Conservation (phyloP, 352 stramenopile species). For the Aphanomyces cochlioides region DNA sequence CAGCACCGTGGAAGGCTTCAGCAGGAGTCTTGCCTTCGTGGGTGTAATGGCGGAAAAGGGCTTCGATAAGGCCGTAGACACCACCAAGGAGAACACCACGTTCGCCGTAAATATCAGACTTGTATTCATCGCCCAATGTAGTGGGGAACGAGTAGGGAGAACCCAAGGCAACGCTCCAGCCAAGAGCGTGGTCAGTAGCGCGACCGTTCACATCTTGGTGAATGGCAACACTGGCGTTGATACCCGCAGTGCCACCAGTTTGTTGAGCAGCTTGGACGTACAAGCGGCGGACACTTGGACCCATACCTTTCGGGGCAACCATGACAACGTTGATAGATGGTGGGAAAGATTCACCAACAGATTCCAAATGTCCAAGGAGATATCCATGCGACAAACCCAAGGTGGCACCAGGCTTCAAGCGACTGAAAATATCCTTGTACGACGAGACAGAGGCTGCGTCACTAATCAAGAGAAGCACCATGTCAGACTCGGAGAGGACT, state of each 20-base stretch:
- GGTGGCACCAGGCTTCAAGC: conserved; percentile 94
- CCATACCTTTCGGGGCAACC: conserved; percentile 98
- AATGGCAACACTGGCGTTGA: conserved; percentile 96
- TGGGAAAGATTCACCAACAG: conserved; percentile 93
- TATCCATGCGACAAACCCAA: conserved; percentile 97
- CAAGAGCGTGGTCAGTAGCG: conserved; percentile 93
- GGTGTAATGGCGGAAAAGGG: conserved; percentile 96
- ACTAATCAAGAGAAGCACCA: conserved; percentile 97
- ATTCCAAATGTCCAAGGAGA: conserved; percentile 95
- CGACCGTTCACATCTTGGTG: conserved; percentile 93
- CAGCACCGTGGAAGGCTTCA: conserved; percentile 94
- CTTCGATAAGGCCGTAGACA: conserved; percentile 97
- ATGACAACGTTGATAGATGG: conserved; percentile 98
- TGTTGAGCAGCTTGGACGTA: conserved; percentile 98
- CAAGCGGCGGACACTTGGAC: conserved; percentile 92
- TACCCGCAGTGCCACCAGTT: conserved; percentile 89
- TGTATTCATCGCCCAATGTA: conserved; percentile 95
- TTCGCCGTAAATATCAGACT: conserved; percentile 98
- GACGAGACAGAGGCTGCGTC: conserved; percentile 93
- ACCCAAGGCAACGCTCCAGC: conserved; percentile 95
- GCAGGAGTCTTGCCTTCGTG: conserved; percentile 91
- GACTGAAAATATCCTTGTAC: conserved; percentile 96
- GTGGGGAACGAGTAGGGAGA: conserved; percentile 98
- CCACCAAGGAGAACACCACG: conserved; percentile 95
- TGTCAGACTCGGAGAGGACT: conserved; percentile 94